Evolutionary conservation across 202 grass and related monocot species (phyloP), one percentile per base, ranked within the genome.

Genomic region (Schoenoplectus triqueter): DNA sequence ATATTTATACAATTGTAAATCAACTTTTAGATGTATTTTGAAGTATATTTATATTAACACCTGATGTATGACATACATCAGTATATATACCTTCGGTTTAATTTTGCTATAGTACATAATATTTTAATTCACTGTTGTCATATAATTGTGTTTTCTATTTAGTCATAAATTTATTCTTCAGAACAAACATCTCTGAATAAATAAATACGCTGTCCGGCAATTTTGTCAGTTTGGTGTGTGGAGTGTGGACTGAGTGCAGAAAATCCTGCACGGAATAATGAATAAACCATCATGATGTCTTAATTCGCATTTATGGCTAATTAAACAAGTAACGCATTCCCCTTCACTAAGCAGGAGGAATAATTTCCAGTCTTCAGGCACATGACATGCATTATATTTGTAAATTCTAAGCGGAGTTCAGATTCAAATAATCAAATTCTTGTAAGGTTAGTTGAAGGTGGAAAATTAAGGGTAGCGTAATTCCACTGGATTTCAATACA

Each of bases 321-420:
- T 39, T 55, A 77, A 56, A 52, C 46, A 77, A 77, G 45, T 60
- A 80, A 80, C 46, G 13, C 31, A 59, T 13, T 79, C 20, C 6
- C 55, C 74, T 39, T 22, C 74, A 79, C 60, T 10, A 79, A 79
- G 7, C 21, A 0, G 7, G 74, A 79, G 74, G 74, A 79, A 61
- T 79, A 79, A 31, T 79, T 79, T 79, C 19, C 11, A 54, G 1
- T n/a, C 14, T 79, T 48, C 2, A 14, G 40, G 45, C 74, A 79
- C 74, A 79, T 79, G 74, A 18, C 41, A 60, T 76, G 72, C 47
- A 76, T 76, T 76, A 21, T 64, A 64, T 64, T 22, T 7, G 19
- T 65, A 65, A 22, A 22, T 14, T 10, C 8, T 59, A 59, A 59
- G 56, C 14, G 20, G 64, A 39, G 20, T 11, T 61, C n/a, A 62